Percentiles rank a stretch among this genome's conserved stretches.
These are phyloP conservation scores for Backusella morwellensis DNA, from an alignment of 192 early-diverging fungal species.

Conservation along the genomic window DNA sequence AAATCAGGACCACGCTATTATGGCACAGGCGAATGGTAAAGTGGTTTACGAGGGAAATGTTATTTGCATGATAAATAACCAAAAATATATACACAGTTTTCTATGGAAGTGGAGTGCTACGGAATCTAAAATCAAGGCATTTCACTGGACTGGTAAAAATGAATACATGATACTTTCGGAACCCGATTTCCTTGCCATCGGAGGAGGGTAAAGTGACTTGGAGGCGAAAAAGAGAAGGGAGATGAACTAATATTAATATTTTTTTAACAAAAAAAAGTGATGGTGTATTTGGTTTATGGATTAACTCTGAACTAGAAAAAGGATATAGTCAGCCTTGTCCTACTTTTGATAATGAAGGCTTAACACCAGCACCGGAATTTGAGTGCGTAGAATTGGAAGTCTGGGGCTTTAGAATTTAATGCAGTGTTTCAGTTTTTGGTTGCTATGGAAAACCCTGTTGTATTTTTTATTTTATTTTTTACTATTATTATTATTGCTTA, in stretches of 20 bases:
- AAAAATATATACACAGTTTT: conserved; percentile 49
- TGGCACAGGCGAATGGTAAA: conserved; percentile 77
- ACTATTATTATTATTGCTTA: background rate
- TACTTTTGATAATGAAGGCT: conserved; percentile 73
- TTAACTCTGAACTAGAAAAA: conserved; percentile 68
- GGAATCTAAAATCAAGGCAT: conserved; percentile 43
- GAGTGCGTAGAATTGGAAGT: conserved; percentile 35
- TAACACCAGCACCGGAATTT: conserved; percentile 29
- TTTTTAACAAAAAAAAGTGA: conserved; percentile 34
- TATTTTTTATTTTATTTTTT: background rate
- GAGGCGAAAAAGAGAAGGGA: background rate
- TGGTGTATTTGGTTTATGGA: conserved; percentile 75
- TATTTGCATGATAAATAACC: background rate
- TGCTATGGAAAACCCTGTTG: background rate
- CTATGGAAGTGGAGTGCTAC: conserved; percentile 60
- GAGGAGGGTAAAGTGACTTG: conserved; percentile 53
- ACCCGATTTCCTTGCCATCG: conserved; percentile 70
- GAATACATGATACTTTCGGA: conserved; percentile 74
- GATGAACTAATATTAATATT: background rate
- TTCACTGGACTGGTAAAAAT: conserved; percentile 71
- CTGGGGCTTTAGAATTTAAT: conserved; percentile 21
- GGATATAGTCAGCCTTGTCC: conserved; percentile 67
- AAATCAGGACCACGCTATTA: conserved; percentile 67
- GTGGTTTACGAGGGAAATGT: background rate
- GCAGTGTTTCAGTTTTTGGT: background rate